phyloP scores from a whole-genome alignment of 2,329 filamentous ascomycete genomes.

The Penicillium decumbens region DNA sequence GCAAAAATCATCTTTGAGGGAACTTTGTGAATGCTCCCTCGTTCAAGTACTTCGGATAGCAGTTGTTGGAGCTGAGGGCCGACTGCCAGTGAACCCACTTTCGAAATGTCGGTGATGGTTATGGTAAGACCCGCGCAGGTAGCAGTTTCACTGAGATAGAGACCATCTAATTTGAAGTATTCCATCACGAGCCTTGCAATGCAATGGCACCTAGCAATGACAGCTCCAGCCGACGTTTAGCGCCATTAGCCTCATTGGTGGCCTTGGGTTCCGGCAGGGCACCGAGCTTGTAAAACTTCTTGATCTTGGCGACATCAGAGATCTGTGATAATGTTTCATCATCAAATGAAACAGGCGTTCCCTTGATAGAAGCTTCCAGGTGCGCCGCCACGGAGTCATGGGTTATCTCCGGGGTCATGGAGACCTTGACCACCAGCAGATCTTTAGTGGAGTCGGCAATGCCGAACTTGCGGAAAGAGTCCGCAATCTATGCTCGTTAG shows the following conservation, averaged over 20 bases:
- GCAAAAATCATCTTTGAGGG: neutral
- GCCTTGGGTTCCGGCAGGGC: conserved; percentile 38
- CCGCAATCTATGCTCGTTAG: conserved; percentile 64
- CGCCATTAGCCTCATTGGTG: conserved; percentile 15
- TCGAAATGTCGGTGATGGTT: neutral
- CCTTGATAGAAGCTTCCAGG: conserved; percentile 59
- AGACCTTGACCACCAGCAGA: conserved; percentile 78
- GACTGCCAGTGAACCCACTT: neutral
- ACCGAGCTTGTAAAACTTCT: conserved; percentile 83
- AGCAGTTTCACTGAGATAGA: neutral
- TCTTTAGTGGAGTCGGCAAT: conserved; percentile 65
- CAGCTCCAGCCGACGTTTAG: conserved; percentile 52
- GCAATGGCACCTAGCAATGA: conserved; percentile 74
- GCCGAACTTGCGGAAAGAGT: conserved; percentile 85
- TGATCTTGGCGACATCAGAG: conserved; percentile 65
- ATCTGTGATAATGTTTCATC: conserved; percentile 58
- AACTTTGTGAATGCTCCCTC: neutral
- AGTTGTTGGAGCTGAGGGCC: neutral
- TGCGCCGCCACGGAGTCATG: conserved; percentile 55
- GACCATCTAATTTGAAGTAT: neutral
- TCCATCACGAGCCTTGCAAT: conserved; percentile 55
- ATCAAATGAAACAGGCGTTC: conserved; percentile 54
- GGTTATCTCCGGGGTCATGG: conserved; percentile 48
- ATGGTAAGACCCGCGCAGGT: neutral
- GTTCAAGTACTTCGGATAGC: neutral